A percentile compares a stretch with the other conserved stretches of the same genome.
Conservation (phyloP, 169 alveolate genomes). For the Plasmodium vivax region DNA sequence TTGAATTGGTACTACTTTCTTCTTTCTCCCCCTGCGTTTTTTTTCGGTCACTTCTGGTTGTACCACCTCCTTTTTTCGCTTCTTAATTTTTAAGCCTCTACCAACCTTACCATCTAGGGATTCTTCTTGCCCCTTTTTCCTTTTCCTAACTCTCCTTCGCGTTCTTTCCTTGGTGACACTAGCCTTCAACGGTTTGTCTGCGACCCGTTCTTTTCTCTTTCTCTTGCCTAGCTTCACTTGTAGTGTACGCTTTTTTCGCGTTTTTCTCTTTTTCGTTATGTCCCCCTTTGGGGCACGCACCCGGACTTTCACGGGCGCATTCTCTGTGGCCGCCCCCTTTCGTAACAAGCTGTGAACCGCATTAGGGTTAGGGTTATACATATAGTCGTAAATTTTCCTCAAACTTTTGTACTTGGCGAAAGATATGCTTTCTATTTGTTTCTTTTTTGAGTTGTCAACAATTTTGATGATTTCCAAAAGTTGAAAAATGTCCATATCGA, state of each 20-base stretch:
- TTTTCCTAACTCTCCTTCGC: not conserved
- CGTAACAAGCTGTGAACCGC: not conserved
- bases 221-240: not conserved
- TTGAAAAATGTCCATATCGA: conserved; percentile 51
- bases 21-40: not conserved
- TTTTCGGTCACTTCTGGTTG: not conserved
- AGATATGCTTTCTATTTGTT: conserved; percentile 23
- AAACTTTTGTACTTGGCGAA: conserved; percentile 1
- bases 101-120: not conserved
- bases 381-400: not conserved
- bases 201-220: not conserved
- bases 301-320: not conserved
- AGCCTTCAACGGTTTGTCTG: not conserved
- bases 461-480: conserved; percentile 31
- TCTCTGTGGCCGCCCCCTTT: not conserved
- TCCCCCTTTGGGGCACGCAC: not conserved
- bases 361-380: not conserved
- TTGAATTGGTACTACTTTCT: not conserved
- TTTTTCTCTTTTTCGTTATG: not conserved
- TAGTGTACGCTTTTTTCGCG: not conserved
- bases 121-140: not conserved
- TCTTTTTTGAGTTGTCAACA: conserved; percentile 28
- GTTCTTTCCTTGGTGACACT: not conserved
- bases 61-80: not conserved
- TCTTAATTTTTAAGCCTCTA: not conserved